phyloP scores from a whole-genome alignment of 148 eudicot species.

The Rhododendron ovatum region DNA sequence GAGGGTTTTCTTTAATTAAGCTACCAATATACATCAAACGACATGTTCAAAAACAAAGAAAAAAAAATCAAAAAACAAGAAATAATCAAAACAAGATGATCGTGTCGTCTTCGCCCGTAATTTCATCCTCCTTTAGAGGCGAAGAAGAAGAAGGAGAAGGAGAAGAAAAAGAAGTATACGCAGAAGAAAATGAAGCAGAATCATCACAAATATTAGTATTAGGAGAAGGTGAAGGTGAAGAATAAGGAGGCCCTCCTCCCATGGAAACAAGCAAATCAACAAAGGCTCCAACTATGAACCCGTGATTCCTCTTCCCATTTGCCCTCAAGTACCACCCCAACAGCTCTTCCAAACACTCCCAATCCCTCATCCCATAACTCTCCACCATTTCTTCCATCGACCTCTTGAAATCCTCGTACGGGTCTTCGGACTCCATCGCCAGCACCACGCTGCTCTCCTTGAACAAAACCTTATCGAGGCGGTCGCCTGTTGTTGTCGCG shows the following conservation, averaged over 20 bases:
- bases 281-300: constrained; percentile 65
- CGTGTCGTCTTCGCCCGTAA: neutral
- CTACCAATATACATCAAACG: neutral
- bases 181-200: constrained; percentile 24
- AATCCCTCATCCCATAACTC: constrained; percentile 52
- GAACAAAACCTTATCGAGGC: constrained; percentile 10
- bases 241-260: neutral
- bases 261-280: constrained; percentile 49
- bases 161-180: constrained; percentile 35
- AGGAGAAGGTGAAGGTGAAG: constrained; percentile 19
- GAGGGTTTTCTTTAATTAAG: neutral
- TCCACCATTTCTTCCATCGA: constrained; percentile 94
- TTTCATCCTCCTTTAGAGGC: constrained; percentile 6
- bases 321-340: constrained; percentile 73
- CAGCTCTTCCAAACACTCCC: constrained; percentile 67
- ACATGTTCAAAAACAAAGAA: neutral
- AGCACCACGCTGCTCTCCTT: constrained; percentile 47
- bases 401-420: constrained; percentile 58
- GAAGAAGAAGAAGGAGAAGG: constrained; percentile 13
- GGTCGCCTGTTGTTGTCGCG: neutral
- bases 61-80: neutral
- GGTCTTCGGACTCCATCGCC: constrained; percentile 53
- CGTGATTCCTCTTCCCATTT: constrained; percentile 60
- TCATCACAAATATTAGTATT: constrained; percentile 12
- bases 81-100: neutral